phyloP scores from a whole-genome alignment of 2,329 filamentous ascomycete species.

The Penicillium sp. region DNA sequence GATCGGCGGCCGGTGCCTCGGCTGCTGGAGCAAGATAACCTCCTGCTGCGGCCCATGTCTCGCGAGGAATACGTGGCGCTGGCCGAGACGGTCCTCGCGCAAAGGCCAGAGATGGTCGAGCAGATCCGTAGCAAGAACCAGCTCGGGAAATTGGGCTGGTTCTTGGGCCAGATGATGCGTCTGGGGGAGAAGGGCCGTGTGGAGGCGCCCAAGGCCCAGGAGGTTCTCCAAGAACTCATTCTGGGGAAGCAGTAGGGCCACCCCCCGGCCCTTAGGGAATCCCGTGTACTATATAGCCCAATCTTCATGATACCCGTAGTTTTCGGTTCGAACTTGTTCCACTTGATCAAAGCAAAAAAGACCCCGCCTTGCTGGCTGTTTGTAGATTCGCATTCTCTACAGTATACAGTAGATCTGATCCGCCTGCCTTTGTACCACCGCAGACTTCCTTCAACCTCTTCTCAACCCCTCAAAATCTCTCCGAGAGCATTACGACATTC shows the following conservation, averaged over 20 bases:
- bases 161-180: conserved; percentile 71
- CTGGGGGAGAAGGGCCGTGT: conserved; percentile 63
- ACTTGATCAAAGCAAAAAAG: background rate
- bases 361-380: background rate
- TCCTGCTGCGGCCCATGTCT: conserved; percentile 60
- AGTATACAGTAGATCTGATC: background rate
- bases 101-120: conserved; percentile 61
- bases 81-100: conserved; percentile 57
- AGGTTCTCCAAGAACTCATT: conserved; percentile 56
- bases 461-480: conserved; percentile 2
- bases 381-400: background rate
- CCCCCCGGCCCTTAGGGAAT: background rate
- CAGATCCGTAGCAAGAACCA: conserved; percentile 64
- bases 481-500: conserved; percentile 19
- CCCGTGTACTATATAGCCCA: conserved; percentile 13
- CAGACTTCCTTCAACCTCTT: conserved; percentile 8
- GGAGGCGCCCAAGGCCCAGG: conserved; percentile 62
- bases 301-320: conserved; percentile 32
- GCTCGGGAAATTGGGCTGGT: conserved; percentile 67
- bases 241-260: conserved; percentile 24
- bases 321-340: background rate
- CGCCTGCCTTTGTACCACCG: conserved; percentile 2
- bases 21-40: conserved; percentile 61
- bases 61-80: conserved; percentile 59
- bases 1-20: conserved; percentile 53